These are phyloP conservation scores for Madurella mycetomatis DNA, from an alignment of 2,329 filamentous ascomycete genomes.

Conservation along the genomic window DNA sequence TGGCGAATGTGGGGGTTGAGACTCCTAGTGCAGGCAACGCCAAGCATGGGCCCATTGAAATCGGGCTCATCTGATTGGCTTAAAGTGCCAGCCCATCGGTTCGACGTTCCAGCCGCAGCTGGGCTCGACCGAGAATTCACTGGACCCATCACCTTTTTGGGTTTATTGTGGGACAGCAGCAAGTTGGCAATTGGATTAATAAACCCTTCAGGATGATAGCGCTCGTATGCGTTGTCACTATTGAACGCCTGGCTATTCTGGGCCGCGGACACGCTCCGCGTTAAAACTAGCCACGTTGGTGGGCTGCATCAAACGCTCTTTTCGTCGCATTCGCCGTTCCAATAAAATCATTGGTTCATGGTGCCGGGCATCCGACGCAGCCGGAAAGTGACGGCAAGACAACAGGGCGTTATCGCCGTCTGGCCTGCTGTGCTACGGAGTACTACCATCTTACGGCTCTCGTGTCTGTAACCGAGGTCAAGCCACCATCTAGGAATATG, in stretches of 20 bases:
- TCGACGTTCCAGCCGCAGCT: slow-evolving; percentile 9
- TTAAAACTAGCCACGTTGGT: slow-evolving; percentile 11
- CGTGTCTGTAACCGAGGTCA: too few relatives aligned
- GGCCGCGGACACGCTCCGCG: not conserved
- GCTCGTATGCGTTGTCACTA: slow-evolving; percentile 7
- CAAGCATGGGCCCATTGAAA: not conserved
- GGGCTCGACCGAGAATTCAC: too few relatives aligned
- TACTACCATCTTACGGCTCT: too few relatives aligned
- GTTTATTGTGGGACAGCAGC: not conserved
- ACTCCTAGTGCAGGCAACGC: not conserved
- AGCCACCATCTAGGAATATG: too few relatives aligned
- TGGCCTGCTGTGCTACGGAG: too few relatives aligned
- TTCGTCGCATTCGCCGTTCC: not conserved
- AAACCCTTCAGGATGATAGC: not conserved
- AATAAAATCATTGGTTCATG: not conserved
- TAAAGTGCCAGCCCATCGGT: slow-evolving; percentile 1
- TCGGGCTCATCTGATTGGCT: slow-evolving; percentile 2
- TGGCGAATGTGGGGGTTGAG: too few relatives aligned
- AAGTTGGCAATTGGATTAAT: not conserved
- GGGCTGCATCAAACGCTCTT: not conserved
- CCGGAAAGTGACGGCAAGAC: too few relatives aligned
- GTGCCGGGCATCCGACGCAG: not conserved
- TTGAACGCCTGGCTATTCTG: slow-evolving; percentile 13
- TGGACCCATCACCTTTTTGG: not conserved
- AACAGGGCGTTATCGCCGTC: too few relatives aligned